Conservation (phyloP, 1,139 yeast genomes). For the Nakaseomyces sp. region DNA sequence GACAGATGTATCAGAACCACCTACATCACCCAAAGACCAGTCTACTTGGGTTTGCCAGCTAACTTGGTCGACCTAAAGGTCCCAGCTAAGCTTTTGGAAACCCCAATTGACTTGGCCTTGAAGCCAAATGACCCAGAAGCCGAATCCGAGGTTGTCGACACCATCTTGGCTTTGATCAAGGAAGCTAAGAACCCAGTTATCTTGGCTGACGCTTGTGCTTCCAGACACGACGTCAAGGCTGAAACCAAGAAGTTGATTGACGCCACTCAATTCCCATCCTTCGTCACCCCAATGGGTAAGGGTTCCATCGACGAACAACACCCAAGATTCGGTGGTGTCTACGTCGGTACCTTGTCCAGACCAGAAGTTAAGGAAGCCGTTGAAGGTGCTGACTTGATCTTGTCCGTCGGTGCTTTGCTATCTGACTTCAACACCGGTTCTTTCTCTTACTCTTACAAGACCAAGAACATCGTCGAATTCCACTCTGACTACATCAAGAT, state of each 20-base stretch:
- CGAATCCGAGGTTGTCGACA: slow-evolving; percentile 61
- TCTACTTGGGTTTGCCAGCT: slow-evolving; percentile 74
- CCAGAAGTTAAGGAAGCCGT: slow-evolving; percentile 72
- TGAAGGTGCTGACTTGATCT: slow-evolving; percentile 65
- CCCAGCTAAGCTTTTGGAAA: slow-evolving; percentile 46
- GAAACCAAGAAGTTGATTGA: slow-evolving; percentile 59
- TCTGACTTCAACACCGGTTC: slow-evolving; percentile 90
- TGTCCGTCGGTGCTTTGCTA: slow-evolving; percentile 73
- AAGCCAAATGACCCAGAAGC: slow-evolving; percentile 60
- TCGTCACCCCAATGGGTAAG: slow-evolving; percentile 88
- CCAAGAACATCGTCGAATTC: slow-evolving; percentile 76
- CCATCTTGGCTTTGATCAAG: slow-evolving; percentile 44
- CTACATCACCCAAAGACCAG: slow-evolving; percentile 68
- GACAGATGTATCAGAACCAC: slow-evolving; percentile 72
- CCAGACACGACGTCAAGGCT: slow-evolving; percentile 59
- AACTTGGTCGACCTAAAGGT: slow-evolving; percentile 63
- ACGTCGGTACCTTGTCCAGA: slow-evolving; percentile 69
- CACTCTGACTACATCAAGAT: slow-evolving; percentile 82
- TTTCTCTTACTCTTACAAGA: slow-evolving; percentile 71
- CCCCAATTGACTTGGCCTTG: slow-evolving; percentile 56
- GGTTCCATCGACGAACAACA: slow-evolving; percentile 67
- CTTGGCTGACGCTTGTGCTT: slow-evolving; percentile 80
- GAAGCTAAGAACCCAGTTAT: slow-evolving; percentile 61
- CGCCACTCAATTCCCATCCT: slow-evolving; percentile 70
- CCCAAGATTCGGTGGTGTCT: slow-evolving; percentile 77